Conservation (phyloP, 805 yeast species). For the Starmerella potacharoeniae region DNA sequence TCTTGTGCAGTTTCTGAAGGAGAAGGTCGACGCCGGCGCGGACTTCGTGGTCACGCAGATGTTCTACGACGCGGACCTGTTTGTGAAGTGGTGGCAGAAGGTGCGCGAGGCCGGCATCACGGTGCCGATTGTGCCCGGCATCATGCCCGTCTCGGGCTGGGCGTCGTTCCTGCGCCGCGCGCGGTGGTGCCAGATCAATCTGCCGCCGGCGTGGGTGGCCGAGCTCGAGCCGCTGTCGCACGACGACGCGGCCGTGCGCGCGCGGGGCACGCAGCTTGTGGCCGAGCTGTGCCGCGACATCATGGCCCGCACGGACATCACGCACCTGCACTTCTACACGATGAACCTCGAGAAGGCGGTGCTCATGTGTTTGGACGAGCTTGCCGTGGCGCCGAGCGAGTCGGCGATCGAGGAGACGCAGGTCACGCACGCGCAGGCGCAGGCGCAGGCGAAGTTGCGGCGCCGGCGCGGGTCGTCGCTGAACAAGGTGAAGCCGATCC, state of each 20-base stretch:
- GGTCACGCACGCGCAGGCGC: constrained; percentile 5
- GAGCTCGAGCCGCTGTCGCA: constrained; percentile 73
- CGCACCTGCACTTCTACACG: constrained; percentile 89
- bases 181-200: constrained; percentile 75
- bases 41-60: constrained; percentile 89
- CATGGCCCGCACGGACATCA: constrained; percentile 56
- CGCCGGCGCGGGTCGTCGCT: constrained; percentile 6
- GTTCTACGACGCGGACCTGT: constrained; percentile 87
- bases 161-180: constrained; percentile 89
- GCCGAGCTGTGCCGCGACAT: constrained; percentile 65
- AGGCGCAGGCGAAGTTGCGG: constrained; percentile 38
- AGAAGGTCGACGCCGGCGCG: constrained; percentile 90
- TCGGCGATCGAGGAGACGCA: constrained; percentile 22
- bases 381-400: constrained; percentile 37
- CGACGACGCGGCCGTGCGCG: constrained; percentile 80
- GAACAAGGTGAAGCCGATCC: constrained; percentile 66
- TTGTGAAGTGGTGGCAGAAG: constrained; percentile 66
- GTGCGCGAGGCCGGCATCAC: constrained; percentile 62
- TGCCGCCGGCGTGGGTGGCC: constrained; percentile 64
- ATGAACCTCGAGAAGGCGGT: constrained; percentile 94
- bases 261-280: constrained; percentile 69
- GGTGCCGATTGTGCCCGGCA: constrained; percentile 91
- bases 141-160: constrained; percentile 97
- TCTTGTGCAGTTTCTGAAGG: constrained; percentile 56
- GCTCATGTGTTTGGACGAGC: constrained; percentile 68